Evolutionary conservation across 202 grass and related monocot species (phyloP).

Genomic region (Schoenoplectus triqueter): DNA sequence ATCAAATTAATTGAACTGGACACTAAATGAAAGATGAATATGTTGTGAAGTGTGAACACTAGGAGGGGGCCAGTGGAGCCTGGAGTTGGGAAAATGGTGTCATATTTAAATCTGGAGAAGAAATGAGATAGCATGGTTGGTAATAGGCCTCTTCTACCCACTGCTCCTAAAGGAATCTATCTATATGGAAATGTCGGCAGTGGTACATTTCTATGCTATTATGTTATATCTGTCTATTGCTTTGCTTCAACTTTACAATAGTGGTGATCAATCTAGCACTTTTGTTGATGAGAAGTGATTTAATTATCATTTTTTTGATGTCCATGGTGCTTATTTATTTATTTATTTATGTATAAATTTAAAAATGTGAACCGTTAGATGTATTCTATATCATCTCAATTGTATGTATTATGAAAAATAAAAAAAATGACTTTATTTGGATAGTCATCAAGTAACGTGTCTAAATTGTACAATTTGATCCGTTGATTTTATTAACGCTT

Average conservation of each 20-base stretch:
- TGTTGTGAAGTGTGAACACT: constrained; percentile 29
- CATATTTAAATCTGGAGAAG: constrained; percentile 86
- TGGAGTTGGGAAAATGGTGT: constrained; percentile 94
- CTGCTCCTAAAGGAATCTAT: constrained; percentile 87
- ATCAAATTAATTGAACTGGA: neutral
- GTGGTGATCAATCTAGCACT: constrained; percentile 7
- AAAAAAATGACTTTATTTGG: too few relatives aligned
- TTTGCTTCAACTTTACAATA: constrained; percentile 27
- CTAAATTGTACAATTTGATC: too few relatives aligned
- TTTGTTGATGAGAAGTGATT: constrained; percentile 1
- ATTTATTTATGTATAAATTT: too few relatives aligned
- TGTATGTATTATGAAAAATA: too few relatives aligned
- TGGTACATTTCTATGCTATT: constrained; percentile 53
- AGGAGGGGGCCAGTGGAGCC: constrained; percentile 68
- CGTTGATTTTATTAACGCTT: too few relatives aligned
- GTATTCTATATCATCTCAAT: too few relatives aligned
- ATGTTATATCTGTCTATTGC: neutral
- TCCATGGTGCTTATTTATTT: too few relatives aligned
- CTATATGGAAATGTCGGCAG: constrained; percentile 96
- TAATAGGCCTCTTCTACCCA: constrained; percentile 61
- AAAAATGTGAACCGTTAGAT: too few relatives aligned
- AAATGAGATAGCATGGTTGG: constrained; percentile 78
- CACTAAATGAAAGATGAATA: constrained; percentile 13
- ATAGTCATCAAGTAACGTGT: too few relatives aligned
- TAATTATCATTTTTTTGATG: too few relatives aligned